Conservation (phyloP, 768 basidiomycete species). For the Podaxis rugospora region DNA sequence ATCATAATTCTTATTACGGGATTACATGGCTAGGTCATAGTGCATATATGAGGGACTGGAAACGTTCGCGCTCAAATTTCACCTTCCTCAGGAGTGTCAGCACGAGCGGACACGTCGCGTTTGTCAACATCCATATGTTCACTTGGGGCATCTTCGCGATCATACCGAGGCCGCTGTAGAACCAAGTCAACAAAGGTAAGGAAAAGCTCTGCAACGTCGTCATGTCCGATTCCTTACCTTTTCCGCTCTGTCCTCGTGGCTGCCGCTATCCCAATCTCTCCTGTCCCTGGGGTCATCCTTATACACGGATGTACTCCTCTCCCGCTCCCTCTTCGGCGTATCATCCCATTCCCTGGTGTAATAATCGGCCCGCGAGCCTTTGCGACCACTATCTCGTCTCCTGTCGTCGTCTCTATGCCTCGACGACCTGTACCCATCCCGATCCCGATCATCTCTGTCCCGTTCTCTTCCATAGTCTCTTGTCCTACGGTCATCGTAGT, state of each 20-base stretch:
- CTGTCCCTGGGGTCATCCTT: conserved; percentile 51
- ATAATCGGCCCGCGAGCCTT: conserved; percentile 31
- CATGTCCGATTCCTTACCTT: conserved; percentile 43
- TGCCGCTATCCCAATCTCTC: conserved; percentile 47
- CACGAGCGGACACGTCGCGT: conserved; percentile 41
- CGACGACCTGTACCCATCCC: conserved; percentile 38
- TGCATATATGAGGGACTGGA: background rate
- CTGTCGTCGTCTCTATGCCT: conserved; percentile 48
- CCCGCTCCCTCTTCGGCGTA: conserved; percentile 32
- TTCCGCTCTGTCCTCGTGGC: conserved; percentile 55
- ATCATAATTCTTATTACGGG: conserved; percentile 13
- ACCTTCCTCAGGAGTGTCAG: conserved; percentile 84
- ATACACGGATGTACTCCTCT: conserved; percentile 30
- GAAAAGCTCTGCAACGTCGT: background rate
- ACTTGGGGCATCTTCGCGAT: conserved; percentile 30
- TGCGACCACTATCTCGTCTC: conserved; percentile 38
- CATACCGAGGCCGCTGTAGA: conserved; percentile 49
- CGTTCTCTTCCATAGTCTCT: conserved; percentile 36
- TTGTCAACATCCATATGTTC: conserved; percentile 43
- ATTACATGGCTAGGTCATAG: conserved; percentile 6
- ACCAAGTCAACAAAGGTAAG: conserved; percentile 14
- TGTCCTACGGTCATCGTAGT: conserved; percentile 41
- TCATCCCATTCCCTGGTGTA: conserved; percentile 45
- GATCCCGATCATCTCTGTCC: conserved; percentile 34
- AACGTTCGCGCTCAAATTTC: conserved; percentile 53